Base-by-base conservation (phyloP, 2,329 filamentous ascomycete species). In the Penicillium sp. region DNA sequence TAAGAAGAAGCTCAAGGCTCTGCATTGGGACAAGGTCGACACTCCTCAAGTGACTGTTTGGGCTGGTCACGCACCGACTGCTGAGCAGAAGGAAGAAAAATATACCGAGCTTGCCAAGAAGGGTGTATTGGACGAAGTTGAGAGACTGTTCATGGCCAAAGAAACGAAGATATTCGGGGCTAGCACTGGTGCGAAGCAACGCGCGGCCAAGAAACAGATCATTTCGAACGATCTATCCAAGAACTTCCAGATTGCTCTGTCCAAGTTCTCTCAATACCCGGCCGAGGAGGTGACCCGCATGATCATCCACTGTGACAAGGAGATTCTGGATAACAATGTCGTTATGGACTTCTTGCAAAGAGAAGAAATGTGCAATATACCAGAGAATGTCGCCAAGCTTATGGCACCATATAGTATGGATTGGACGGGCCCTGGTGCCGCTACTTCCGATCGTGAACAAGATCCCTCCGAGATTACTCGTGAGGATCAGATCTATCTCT, bases 21-120 rank as follows among this genome's bases (percentile, higher is more conserved):
- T 99, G 64, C 94, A 99, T 78, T 97, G 94, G 93, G 94, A 99
- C 77, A 97, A 97, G 80, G 91, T 99, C 52, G 94, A 99, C 74
- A 84, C 89, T 50, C 90, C 91, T 23, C 86, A 94, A 71, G 89
- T 91, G 48, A 97, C 93, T 51, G 90, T 97, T 65, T 97, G 93
- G 93, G 92, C 91, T 34, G 82, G 85, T 8, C 91, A 96, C 72
- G 85, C 89, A 31, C 88, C 90, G 6, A 95, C 90, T n/a, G 84
- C 86, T 5, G 87, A 95, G 70, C 89, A 89, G 58, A 90, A 92
- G 69, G 94, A 99, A 76, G 90, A 96, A 75, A 97, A 97, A 74
- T 97, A 97, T 70, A 86, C 88, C 38, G 94, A 97, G 68, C 82
- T 99, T 57, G 92, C 90, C 56, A 88, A 89, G 69, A 96, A 93